phyloP scores from a whole-genome alignment of 192 early-diverging fungal species.

The Coemansia pectinata region DNA sequence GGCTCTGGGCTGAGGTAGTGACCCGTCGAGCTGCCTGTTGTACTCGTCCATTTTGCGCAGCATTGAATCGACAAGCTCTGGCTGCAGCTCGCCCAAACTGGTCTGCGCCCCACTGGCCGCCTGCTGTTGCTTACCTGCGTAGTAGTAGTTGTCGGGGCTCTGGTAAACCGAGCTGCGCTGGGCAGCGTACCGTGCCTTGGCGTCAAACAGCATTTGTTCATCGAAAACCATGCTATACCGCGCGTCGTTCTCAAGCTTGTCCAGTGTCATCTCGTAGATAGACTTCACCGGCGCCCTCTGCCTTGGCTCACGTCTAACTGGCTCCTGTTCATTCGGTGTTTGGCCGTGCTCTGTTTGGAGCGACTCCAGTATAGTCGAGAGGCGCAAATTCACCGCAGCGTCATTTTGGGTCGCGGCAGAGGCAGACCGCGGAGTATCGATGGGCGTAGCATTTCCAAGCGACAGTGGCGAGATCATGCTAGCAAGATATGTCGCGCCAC shows the following conservation, averaged over 20 bases:
- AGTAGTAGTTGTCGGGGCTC: slow-evolving; percentile 21
- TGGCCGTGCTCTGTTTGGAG: slow-evolving; percentile 9
- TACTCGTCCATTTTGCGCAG: slow-evolving; percentile 21
- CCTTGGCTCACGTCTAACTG: neutral
- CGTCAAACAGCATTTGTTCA: slow-evolving; percentile 41
- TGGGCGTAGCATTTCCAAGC: slow-evolving; percentile 13
- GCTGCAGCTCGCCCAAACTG: slow-evolving; percentile 16
- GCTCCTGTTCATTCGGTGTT: neutral
- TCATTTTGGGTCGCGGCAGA: neutral
- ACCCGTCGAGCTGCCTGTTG: slow-evolving; percentile 7
- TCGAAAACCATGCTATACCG: slow-evolving; percentile 43
- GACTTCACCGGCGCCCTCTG: slow-evolving; percentile 22
- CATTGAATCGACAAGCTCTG: slow-evolving; percentile 11
- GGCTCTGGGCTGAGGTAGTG: neutral
- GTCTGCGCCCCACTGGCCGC: slow-evolving; percentile 3
- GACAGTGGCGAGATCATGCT: slow-evolving; percentile 37
- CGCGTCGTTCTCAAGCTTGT: slow-evolving; percentile 49
- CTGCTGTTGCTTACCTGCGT: neutral
- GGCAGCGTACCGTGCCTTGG: slow-evolving; percentile 46
- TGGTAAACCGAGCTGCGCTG: slow-evolving; percentile 55
- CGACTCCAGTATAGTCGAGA: slow-evolving; percentile 46
- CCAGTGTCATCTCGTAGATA: slow-evolving; percentile 48
- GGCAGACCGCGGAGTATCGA: slow-evolving; percentile 4
- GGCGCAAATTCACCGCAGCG: slow-evolving; percentile 6
- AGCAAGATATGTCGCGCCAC: slow-evolving; percentile 6